Evolutionary conservation across 345 rosid genomes (phyloP).

Genomic region (Heritiera littoralis): DNA sequence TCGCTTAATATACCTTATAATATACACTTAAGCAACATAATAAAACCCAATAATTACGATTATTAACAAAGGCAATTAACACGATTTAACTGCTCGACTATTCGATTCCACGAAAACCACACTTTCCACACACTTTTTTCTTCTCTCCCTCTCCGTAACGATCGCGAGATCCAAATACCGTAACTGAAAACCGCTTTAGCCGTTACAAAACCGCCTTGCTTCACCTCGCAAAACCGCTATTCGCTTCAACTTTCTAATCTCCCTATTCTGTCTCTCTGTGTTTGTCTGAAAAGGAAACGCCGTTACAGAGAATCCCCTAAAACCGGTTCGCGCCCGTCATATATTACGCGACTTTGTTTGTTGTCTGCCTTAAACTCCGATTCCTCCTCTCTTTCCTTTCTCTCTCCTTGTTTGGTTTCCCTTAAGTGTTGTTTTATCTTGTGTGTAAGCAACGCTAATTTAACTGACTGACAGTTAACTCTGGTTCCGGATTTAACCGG

Average conservation of each 20-base stretch:
- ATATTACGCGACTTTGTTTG: constrained; percentile 39
- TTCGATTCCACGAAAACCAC: constrained; percentile 27
- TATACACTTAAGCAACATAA: constrained; percentile 18
- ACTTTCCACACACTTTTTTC: constrained; percentile 16
- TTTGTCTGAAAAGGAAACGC: constrained; percentile 28
- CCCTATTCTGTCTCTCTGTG: not conserved
- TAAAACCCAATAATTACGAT: constrained; percentile 20
- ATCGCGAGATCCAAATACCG: constrained; percentile 41
- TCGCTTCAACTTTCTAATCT: not conserved
- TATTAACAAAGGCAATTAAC: constrained; percentile 3
- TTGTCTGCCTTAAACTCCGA: constrained; percentile 25
- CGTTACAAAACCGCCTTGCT: constrained; percentile 34
- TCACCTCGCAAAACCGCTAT: constrained; percentile 26
- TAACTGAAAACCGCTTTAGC: constrained; percentile 42
- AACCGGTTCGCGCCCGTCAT: constrained; percentile 41
- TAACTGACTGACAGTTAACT: constrained; percentile 25
- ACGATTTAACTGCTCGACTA: constrained; percentile 18
- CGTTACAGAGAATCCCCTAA: constrained; percentile 37
- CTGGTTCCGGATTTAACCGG: constrained; percentile 37
- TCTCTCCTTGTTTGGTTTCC: constrained; percentile 22
- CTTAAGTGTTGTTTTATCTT: constrained; percentile 19
- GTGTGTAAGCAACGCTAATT: constrained; percentile 30
- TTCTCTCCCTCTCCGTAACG: constrained; percentile 28
- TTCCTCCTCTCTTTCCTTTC: not conserved
- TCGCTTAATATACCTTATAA: constrained; percentile 19